These are phyloP conservation scores for Scytalidium lignicola DNA, from an alignment of 2,329 filamentous ascomycete genomes.

Conservation along the genomic window DNA sequence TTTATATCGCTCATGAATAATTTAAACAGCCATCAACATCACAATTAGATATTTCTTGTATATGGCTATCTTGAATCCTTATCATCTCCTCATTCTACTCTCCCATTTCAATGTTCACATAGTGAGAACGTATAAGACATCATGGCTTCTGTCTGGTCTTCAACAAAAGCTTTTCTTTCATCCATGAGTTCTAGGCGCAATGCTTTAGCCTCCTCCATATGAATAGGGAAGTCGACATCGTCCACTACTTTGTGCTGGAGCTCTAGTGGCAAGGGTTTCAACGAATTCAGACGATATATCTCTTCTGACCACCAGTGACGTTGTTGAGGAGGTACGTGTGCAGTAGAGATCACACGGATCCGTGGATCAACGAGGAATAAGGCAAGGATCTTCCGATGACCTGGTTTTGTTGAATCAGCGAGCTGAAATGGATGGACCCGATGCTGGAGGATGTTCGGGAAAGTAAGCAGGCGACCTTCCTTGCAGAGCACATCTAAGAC, in stretches of 20 bases:
- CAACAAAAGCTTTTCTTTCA: background rate
- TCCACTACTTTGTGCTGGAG: background rate
- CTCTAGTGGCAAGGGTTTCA: background rate
- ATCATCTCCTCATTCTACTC: too few relatives aligned
- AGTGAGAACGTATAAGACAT: background rate
- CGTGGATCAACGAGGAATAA: slow-evolving; percentile 54
- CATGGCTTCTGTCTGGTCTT: background rate
- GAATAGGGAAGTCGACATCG: slow-evolving; percentile 1
- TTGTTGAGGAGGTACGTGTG: slow-evolving; percentile 43
- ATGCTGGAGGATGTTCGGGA: slow-evolving; percentile 43
- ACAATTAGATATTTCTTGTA: too few relatives aligned
- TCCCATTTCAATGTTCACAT: slow-evolving; percentile 1
- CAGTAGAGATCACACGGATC: slow-evolving; percentile 41
- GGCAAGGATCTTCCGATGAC: slow-evolving; percentile 49
- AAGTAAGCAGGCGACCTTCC: slow-evolving; percentile 38
- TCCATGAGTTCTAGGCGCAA: slow-evolving; percentile 1
- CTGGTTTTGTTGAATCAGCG: slow-evolving; percentile 40
- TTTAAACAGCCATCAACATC: too few relatives aligned
- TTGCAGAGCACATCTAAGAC: slow-evolving; percentile 32
- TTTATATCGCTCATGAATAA: too few relatives aligned
- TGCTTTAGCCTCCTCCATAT: background rate
- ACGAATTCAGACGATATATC: background rate
- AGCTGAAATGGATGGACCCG: slow-evolving; percentile 45
- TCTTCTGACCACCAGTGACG: slow-evolving; percentile 34
- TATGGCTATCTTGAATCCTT: too few relatives aligned